Conservation (phyloP, 116 monocot genomes). For the Trichopus zeylanicus region DNA sequence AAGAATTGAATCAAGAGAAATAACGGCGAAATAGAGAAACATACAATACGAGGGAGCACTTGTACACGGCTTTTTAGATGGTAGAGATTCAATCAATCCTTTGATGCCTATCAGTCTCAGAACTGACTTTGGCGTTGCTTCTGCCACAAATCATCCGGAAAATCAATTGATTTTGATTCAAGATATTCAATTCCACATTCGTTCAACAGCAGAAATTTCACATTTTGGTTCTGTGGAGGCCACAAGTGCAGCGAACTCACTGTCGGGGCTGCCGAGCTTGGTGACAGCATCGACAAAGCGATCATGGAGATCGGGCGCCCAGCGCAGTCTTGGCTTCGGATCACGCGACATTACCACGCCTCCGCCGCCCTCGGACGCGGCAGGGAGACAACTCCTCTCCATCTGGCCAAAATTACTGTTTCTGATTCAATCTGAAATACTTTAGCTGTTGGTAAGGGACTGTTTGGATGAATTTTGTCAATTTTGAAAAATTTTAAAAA, state of each 20-base stretch:
- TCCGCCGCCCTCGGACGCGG: background rate
- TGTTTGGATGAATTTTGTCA: no score
- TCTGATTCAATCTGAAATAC: background rate
- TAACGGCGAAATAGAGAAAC: background rate
- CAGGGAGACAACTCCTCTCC: background rate
- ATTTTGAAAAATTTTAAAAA: no score
- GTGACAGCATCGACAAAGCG: conserved; percentile 89
- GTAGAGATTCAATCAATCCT: conserved; percentile 75
- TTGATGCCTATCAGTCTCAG: conserved; percentile 77
- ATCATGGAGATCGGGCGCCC: conserved; percentile 90
- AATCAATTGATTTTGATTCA: no score
- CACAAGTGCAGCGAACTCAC: conserved; percentile 29
- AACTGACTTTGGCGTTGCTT: conserved; percentile 83
- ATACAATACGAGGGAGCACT: conserved; percentile 19
- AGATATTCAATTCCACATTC: no score
- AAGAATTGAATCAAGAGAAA: no score
- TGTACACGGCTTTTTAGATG: conserved; percentile 87
- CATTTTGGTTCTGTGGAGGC: no score
- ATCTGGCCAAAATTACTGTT: background rate
- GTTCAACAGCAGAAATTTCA: no score
- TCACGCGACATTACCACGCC: conserved; percentile 31
- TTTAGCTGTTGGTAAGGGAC: no score
- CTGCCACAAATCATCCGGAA: no score
- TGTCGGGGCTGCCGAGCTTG: conserved; percentile 86
- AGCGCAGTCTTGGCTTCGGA: conserved; percentile 68